Conservation (phyloP, 1,284 basidiomycete species). For the Moesziomyces parantarcticus region DNA sequence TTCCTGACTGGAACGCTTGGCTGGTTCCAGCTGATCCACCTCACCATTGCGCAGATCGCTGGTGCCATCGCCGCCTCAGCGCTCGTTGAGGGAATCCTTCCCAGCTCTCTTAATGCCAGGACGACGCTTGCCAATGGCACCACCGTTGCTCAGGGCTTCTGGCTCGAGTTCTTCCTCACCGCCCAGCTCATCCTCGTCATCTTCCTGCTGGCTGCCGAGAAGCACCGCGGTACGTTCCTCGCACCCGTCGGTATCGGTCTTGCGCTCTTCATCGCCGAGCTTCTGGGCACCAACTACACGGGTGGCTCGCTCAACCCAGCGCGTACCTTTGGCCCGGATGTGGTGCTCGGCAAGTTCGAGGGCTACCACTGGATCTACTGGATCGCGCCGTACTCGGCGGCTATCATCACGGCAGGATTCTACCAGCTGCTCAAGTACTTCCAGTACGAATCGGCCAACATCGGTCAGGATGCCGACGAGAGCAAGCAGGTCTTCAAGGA, state of each 20-base stretch:
- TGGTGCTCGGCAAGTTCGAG: conserved; percentile 38
- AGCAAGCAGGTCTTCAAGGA: conserved; percentile 45
- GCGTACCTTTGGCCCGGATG: conserved; percentile 53
- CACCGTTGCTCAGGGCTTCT: conserved; percentile 58
- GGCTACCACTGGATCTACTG: conserved; percentile 56
- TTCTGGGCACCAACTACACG: conserved; percentile 57
- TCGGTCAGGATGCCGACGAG: conserved; percentile 56
- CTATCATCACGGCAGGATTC: conserved; percentile 46
- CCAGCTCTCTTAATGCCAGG: conserved; percentile 68
- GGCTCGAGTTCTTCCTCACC: conserved; percentile 70
- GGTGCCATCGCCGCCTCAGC: conserved; percentile 71
- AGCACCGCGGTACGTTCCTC: conserved; percentile 68
- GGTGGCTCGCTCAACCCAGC: conserved; percentile 61
- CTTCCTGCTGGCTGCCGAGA: conserved; percentile 71
- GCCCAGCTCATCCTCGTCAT: conserved; percentile 68
- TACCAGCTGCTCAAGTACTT: conserved; percentile 46
- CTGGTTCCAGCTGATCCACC: conserved; percentile 67
- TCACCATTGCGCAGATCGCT: conserved; percentile 69
- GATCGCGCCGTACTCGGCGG: conserved; percentile 48
- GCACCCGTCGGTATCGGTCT: conserved; percentile 60
- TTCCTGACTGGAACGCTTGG: conserved; percentile 69
- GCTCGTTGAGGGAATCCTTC: conserved; percentile 68
- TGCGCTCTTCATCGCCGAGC: conserved; percentile 48
- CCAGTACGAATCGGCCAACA: conserved; percentile 52
- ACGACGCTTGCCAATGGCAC: conserved; percentile 68